These are phyloP conservation scores for Phylloporus sp. DNA, from an alignment of 768 basidiomycete genomes.

Conservation along the genomic window DNA sequence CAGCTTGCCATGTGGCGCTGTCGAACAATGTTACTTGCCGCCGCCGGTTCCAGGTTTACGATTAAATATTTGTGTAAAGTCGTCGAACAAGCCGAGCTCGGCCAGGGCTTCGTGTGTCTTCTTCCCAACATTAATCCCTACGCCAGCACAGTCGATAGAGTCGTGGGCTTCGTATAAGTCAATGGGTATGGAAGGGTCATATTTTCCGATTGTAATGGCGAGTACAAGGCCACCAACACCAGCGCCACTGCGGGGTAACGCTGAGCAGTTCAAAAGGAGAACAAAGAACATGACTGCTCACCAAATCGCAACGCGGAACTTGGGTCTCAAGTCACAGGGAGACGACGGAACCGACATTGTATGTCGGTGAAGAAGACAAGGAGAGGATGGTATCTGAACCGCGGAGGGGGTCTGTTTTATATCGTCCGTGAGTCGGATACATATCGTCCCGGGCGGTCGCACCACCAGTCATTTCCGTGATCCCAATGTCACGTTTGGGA, in stretches of 20 bases:
- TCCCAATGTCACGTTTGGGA: no score
- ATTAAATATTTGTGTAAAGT: slow-evolving; percentile 19
- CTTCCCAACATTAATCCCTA: slow-evolving; percentile 43
- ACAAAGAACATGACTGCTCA: not conserved
- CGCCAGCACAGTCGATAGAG: slow-evolving; percentile 36
- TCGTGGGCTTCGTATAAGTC: slow-evolving; percentile 45
- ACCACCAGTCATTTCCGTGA: no score
- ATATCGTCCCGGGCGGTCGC: no score
- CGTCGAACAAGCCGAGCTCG: slow-evolving; percentile 39
- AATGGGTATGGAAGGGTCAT: slow-evolving; percentile 31
- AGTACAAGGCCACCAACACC: slow-evolving; percentile 43
- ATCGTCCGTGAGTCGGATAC: not conserved
- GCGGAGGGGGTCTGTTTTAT: not conserved
- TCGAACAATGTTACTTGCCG: slow-evolving; percentile 5
- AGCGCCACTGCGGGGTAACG: slow-evolving; percentile 26
- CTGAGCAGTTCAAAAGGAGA: not conserved
- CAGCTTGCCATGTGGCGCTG: not conserved
- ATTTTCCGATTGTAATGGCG: slow-evolving; percentile 35
- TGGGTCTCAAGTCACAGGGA: not conserved
- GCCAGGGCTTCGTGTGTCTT: slow-evolving; percentile 44
- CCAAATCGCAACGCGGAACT: slow-evolving; percentile 24
- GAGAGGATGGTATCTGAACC: not conserved
- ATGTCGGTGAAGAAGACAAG: not conserved
- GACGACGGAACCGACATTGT: not conserved
- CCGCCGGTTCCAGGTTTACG: slow-evolving; percentile 5